Evolutionary conservation across 2,329 filamentous ascomycete species (phyloP), one percentile per base, ranked within the genome.

Genomic region (Cercospora zeae-maydis): DNA sequence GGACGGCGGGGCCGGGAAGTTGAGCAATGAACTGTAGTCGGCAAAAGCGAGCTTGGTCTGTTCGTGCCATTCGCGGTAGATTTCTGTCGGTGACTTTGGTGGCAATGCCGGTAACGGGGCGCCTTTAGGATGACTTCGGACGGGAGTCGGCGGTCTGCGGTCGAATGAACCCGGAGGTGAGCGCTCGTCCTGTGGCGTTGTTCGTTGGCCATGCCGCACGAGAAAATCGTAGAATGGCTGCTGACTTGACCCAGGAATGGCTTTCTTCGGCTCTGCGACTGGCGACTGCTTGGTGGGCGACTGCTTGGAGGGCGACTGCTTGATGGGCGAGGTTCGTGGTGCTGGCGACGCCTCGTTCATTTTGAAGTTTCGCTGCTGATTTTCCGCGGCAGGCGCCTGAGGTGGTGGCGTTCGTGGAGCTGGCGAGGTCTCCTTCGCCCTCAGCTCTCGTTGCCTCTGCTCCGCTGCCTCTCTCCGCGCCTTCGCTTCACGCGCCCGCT

Each of bases 61-160:
- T 27, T 61, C 51, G 45, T 61, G 16, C 62, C 62, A 64, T 42
- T 53, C 52, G 24, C 31, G 54, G 30, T 59, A 63, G n/a, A 36
- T 47, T 9, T 55, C 61, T 11, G 16, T 8, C 13, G 37, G 34
- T 30, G 45, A 42, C 14, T 34, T 47, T 4, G 54, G 30, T 14
- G 45, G 53, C n/a, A 57, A 34, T 10, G 53, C 52, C 8, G 53
- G 53, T 13, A 51, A 19, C 2, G 54, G 42, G 3, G 49, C 42
- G 45, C 47, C 14, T 33, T 53, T 53, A 21, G 49, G 47, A 14
- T 36, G 42, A 8, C 33, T 36, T 52, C 45, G 31, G 42, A 52
- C 19, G 14, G 42, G 31, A 14, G 34, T 45, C 3, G 24, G 39
- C 19, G 42, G 42, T 24, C 42, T 42, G 34, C 37, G 36, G 21